A percentile compares a stretch with the other conserved stretches of the same genome.
These are phyloP conservation scores for Malus sylvestris DNA, from an alignment of 306 rosid genomes.

Conservation along the genomic window DNA sequence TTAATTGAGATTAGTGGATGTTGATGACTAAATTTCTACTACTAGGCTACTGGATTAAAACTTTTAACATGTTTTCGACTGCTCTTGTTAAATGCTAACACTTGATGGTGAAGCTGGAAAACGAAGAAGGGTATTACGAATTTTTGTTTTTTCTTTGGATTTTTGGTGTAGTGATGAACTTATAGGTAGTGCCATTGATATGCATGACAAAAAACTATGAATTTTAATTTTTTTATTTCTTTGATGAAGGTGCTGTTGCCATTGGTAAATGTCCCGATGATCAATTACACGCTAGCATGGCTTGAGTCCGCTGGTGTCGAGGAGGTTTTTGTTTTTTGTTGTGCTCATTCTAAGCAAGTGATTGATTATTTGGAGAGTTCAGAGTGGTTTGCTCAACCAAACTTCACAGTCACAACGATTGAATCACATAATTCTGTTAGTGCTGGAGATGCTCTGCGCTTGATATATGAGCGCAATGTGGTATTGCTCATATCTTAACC, in stretches of 20 bases:
- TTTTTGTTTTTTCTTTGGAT: not conserved
- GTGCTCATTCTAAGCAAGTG: conserved; percentile 89
- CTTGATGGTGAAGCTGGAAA: not conserved
- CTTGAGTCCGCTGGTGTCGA: conserved; percentile 96
- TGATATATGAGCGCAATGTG: conserved; percentile 92
- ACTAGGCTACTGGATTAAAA: not conserved
- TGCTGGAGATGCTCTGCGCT: conserved; percentile 89
- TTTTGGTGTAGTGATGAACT: not conserved
- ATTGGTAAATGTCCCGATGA: conserved; percentile 82
- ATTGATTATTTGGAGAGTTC: conserved; percentile 67
- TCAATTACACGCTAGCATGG: conserved; percentile 82
- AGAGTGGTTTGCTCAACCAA: conserved; percentile 76
- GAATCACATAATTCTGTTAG: conserved; percentile 87
- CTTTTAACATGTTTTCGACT: not conserved
- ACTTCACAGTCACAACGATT: conserved; percentile 57
- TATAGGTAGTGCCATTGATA: not conserved
- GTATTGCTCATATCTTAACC: conserved; percentile 27
- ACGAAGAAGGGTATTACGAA: not conserved
- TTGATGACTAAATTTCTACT: not conserved
- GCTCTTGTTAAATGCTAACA: not conserved
- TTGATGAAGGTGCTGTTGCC: conserved; percentile 69
- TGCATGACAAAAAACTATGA: not conserved
- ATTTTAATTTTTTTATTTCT: not conserved
- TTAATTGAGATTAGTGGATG: not conserved
- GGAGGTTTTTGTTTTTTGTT: conserved; percentile 92